A percentile compares a stretch with the other conserved stretches of the same genome.
Conservation (phyloP, 2,329 filamentous ascomycete species). For the Dendrostoma leiphaemia region DNA sequence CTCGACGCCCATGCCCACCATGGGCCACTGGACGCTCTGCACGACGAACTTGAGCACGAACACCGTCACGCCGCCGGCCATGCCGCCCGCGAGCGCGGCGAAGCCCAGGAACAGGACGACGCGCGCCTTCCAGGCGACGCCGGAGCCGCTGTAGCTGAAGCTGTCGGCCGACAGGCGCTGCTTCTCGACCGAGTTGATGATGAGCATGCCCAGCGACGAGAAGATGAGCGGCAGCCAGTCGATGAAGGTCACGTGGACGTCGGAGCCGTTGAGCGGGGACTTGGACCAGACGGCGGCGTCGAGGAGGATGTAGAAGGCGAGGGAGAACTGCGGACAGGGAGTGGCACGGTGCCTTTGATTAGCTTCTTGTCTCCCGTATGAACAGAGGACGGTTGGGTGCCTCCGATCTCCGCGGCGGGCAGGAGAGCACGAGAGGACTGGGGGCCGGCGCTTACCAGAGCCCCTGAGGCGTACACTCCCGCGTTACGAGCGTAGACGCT, state of each 20-base stretch:
- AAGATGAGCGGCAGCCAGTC: conserved; percentile 71
- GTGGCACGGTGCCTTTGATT: conserved; percentile 7
- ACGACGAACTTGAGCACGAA: conserved; percentile 66
- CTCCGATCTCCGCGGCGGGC: background rate
- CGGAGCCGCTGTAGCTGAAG: conserved; percentile 60
- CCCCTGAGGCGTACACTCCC: conserved; percentile 62
- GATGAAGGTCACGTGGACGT: conserved; percentile 63
- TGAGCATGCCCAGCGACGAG: conserved; percentile 65
- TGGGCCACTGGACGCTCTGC: conserved; percentile 55
- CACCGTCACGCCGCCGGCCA: conserved; percentile 68
- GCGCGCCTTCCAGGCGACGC: conserved; percentile 67
- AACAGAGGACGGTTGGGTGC: background rate
- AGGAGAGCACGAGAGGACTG: background rate
- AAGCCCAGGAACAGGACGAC: conserved; percentile 68
- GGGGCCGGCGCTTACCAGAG: conserved; percentile 48
- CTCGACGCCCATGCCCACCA: conserved; percentile 63
- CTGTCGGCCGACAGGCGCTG: conserved; percentile 61
- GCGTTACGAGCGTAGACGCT: conserved; percentile 62
- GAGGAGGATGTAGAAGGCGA: conserved; percentile 68
- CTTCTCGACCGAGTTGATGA: conserved; percentile 70
- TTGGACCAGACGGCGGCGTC: conserved; percentile 68
- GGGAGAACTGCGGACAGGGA: conserved; percentile 52
- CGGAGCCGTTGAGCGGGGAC: conserved; percentile 56
- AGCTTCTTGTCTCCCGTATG: background rate
- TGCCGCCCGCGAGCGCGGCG: conserved; percentile 62